phyloP scores from a whole-genome alignment of 2,329 filamentous ascomycete genomes.

The Lachnellula suecica region DNA sequence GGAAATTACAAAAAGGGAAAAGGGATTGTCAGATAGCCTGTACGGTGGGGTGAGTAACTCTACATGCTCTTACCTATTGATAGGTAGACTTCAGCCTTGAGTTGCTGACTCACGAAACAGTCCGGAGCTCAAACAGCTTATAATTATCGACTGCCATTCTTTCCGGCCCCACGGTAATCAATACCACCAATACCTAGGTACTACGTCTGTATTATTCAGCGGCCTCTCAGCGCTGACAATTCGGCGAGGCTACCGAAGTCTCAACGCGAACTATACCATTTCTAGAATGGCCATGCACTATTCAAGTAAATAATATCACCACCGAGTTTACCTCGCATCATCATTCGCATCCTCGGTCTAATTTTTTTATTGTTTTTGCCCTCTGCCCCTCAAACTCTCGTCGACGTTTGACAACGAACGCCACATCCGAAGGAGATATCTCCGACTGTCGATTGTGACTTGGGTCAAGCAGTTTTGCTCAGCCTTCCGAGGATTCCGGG shows the following conservation, averaged over 20 bases:
- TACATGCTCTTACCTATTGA: too few species aligned
- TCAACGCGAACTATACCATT: neutral
- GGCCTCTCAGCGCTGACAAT: neutral
- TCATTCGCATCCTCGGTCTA: neutral
- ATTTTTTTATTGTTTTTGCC: neutral
- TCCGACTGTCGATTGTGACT: neutral
- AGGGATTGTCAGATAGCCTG: too few species aligned
- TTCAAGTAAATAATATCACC: neutral
- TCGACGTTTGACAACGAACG: neutral
- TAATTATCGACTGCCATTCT: too few species aligned
- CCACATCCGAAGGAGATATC: constrained; percentile 5
- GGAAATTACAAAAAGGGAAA: too few species aligned
- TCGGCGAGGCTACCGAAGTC: neutral
- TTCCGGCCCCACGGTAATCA: too few species aligned
- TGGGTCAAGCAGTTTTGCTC: neutral
- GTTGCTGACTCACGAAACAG: too few species aligned
- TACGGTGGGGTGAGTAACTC: too few species aligned
- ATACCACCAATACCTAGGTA: too few species aligned
- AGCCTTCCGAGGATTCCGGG: constrained; percentile 15
- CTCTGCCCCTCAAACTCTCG: too few species aligned
- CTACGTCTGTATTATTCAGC: neutral
- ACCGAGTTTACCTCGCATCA: neutral
- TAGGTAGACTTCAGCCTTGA: too few species aligned
- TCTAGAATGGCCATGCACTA: neutral
- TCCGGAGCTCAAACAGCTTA: too few species aligned